Conservation (phyloP, 306 rosid genomes). For the Gastrolobium villosum region DNA sequence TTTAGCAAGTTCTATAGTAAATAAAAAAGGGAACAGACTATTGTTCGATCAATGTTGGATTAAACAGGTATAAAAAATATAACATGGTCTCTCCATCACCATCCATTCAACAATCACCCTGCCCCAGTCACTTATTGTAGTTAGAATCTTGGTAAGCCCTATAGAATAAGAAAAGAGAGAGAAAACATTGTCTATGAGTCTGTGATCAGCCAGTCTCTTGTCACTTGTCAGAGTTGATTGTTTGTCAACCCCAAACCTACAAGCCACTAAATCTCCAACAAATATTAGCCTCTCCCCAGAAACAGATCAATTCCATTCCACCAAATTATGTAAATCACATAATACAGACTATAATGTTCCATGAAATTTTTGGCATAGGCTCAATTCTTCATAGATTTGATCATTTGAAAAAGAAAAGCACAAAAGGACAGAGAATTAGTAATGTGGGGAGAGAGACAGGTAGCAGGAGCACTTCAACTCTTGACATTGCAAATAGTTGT, state of each 20-base stretch:
- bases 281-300: background rate
- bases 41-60: too few species aligned
- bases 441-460: background rate
- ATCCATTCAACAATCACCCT: too few species aligned
- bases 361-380: background rate
- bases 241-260: constrained; percentile 10
- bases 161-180: background rate
- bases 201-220: background rate
- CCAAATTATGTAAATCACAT: too few species aligned
- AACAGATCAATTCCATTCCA: constrained; percentile 8
- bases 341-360: background rate
- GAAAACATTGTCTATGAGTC: constrained; percentile 3
- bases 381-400: constrained; percentile 22
- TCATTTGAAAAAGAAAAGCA: constrained; percentile 22
- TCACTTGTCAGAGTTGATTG: constrained; percentile 11
- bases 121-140: background rate
- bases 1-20: too few species aligned
- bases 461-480: constrained; percentile 27
- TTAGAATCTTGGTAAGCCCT: background rate
- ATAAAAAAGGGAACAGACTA: too few species aligned
- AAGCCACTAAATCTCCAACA: background rate
- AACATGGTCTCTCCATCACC: too few species aligned
- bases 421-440: too few species aligned
- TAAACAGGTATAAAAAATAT: too few species aligned
- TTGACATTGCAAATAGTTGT: constrained; percentile 33